phyloP scores from a whole-genome alignment of 331 rosid genomes.

The Quercus lobata region DNA sequence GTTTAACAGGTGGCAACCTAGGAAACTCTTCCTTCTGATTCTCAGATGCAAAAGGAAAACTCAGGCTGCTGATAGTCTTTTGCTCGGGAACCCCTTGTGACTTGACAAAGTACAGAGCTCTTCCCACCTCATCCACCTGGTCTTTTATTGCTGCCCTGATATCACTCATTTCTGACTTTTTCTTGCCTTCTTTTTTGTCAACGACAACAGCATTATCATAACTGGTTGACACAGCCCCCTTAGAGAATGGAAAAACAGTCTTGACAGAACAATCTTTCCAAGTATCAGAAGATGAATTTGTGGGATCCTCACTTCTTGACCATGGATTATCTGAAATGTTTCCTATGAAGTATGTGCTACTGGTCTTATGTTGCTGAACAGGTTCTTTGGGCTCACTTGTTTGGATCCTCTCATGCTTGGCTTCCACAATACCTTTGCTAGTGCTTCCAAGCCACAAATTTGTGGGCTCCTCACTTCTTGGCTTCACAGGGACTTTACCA shows the following conservation, averaged over 20 bases:
- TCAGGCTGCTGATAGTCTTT: constrained; percentile 42
- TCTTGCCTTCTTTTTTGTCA: constrained; percentile 66
- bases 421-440: constrained; percentile 47
- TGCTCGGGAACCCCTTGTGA: constrained; percentile 65
- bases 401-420: constrained; percentile 38
- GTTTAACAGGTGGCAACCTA: constrained; percentile 89
- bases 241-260: constrained; percentile 74
- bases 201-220: constrained; percentile 37
- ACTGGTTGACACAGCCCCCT: constrained; percentile 54
- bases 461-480: constrained; percentile 52
- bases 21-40: constrained; percentile 83
- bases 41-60: constrained; percentile 55
- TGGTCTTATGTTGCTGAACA: constrained; percentile 47
- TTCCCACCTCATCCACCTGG: constrained; percentile 87
- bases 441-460: constrained; percentile 61
- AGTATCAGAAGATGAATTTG: constrained; percentile 51
- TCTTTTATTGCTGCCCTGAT: constrained; percentile 63
- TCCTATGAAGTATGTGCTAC: constrained; percentile 47
- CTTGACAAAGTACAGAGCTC: constrained; percentile 63
- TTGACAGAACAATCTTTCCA: constrained; percentile 85
- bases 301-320: constrained; percentile 60
- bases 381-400: constrained; percentile 47
- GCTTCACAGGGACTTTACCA: constrained; percentile 34
- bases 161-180: constrained; percentile 50
- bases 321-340: constrained; percentile 54